Percentiles rank a stretch among this genome's conserved stretches.
These are phyloP conservation scores for Leishmania martiniquensis DNA, from an alignment of 208 protist genomes.

Conservation along the genomic window DNA sequence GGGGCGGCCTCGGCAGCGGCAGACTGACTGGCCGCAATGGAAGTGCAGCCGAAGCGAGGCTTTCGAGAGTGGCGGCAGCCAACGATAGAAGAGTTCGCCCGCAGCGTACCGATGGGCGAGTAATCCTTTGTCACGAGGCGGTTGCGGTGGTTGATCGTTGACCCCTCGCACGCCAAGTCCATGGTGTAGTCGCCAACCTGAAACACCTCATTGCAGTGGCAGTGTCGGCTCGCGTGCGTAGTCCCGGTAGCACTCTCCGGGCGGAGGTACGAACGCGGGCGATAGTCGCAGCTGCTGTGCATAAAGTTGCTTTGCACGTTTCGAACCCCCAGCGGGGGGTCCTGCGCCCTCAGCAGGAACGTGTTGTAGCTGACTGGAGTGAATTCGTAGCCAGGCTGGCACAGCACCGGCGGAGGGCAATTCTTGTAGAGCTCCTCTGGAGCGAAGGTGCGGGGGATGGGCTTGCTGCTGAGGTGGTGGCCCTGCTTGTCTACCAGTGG, in stretches of 20 bases:
- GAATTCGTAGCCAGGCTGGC: constrained; percentile 87
- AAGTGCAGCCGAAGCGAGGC: constrained; percentile 55
- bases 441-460: constrained; percentile 66
- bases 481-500: constrained; percentile 61
- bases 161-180: constrained; percentile 60
- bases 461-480: constrained; percentile 54
- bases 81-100: constrained; percentile 69
- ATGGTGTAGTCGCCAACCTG: constrained; percentile 89
- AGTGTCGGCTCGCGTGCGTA: constrained; percentile 66
- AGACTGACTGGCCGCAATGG: background rate
- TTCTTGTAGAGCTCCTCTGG: constrained; percentile 79
- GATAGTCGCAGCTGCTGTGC: constrained; percentile 74
- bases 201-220: constrained; percentile 86
- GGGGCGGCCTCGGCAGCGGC: constrained; percentile 7
- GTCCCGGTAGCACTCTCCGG: constrained; percentile 29
- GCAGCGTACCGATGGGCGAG: constrained; percentile 59
- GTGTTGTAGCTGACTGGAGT: constrained; percentile 80
- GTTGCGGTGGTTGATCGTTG: constrained; percentile 76
- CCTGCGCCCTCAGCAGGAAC: constrained; percentile 65
- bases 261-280: constrained; percentile 76
- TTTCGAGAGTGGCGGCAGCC: constrained; percentile 62
- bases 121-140: constrained; percentile 53
- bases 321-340: constrained; percentile 64
- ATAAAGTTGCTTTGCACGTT: constrained; percentile 78
- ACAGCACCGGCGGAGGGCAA: constrained; percentile 74